phyloP scores from a whole-genome alignment of 352 stramenopile genomes.

The Labyrinthula sp. region DNA sequence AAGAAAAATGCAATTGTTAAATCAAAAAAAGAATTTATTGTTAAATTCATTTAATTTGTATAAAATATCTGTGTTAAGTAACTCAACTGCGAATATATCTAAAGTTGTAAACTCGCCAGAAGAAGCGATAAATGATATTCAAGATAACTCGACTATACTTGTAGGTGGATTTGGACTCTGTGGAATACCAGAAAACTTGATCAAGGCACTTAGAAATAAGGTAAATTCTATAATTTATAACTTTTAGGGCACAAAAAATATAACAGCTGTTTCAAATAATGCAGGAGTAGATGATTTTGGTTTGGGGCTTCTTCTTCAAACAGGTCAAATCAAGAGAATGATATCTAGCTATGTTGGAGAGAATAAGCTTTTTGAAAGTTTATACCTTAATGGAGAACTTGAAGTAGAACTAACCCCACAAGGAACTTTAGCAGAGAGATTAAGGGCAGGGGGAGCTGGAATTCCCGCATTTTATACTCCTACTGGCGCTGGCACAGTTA shows the following conservation, averaged over 20 bases:
- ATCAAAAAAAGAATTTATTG: too few species aligned
- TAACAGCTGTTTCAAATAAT: slow-evolving; percentile 72
- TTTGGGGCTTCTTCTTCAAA: slow-evolving; percentile 68
- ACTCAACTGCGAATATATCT: too few species aligned
- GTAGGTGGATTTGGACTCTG: slow-evolving; percentile 69
- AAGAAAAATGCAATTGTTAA: too few species aligned
- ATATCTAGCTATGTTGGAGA: slow-evolving; percentile 86
- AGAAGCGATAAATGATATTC: slow-evolving; percentile 5
- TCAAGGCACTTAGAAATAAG: slow-evolving; percentile 53
- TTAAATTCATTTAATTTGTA: too few species aligned
- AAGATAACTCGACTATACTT: slow-evolving; percentile 37
- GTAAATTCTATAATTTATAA: slow-evolving; percentile 3
- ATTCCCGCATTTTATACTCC: slow-evolving; percentile 88
- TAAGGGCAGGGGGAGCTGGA: slow-evolving; percentile 66
- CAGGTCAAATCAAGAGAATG: slow-evolving; percentile 79
- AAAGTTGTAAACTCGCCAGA: too few species aligned
- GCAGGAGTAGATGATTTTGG: slow-evolving; percentile 76
- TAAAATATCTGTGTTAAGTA: too few species aligned
- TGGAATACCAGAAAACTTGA: slow-evolving; percentile 67
- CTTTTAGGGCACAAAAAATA: slow-evolving; percentile 52
- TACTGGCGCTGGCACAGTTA: slow-evolving; percentile 69
- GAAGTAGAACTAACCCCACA: slow-evolving; percentile 90
- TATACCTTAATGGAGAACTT: slow-evolving; percentile 42
- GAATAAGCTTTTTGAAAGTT: slow-evolving; percentile 74
- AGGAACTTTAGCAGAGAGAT: slow-evolving; percentile 71